Conservation (phyloP, 2,329 filamentous ascomycete species). For the Cercospora sesami region DNA sequence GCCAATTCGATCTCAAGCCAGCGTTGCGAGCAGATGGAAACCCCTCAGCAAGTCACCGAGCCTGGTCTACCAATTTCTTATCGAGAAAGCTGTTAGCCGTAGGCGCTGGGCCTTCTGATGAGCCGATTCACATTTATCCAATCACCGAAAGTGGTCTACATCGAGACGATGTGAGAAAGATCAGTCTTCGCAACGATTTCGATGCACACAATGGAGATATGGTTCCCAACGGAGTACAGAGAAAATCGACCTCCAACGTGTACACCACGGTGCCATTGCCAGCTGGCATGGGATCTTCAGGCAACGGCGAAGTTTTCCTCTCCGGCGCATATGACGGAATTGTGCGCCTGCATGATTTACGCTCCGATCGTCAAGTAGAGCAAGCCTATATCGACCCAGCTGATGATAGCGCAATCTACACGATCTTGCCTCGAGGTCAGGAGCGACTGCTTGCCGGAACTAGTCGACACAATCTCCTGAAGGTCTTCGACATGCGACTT, state of each 20-base stretch:
- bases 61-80: conserved; percentile 57
- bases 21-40: conserved; percentile 23
- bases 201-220: conserved; percentile 21
- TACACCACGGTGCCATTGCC: conserved; percentile 50
- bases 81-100: conserved; percentile 53
- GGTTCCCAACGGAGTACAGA: conserved; percentile 23
- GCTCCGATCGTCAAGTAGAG: conserved; percentile 52
- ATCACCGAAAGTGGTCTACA: conserved; percentile 50
- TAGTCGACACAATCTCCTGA: conserved; percentile 59
- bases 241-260: conserved; percentile 43
- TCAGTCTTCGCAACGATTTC: conserved; percentile 39
- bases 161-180: conserved; percentile 42
- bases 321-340: conserved; percentile 61
- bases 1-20: conserved; percentile 35
- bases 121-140: conserved; percentile 53
- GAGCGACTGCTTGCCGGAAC: conserved; percentile 60
- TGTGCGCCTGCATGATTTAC: conserved; percentile 61
- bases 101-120: conserved; percentile 47
- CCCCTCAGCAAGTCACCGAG: conserved; percentile 29
- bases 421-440: conserved; percentile 57
- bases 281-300: conserved; percentile 26
- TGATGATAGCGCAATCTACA: conserved; percentile 60
- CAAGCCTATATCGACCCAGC: conserved; percentile 55
- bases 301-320: conserved; percentile 56
- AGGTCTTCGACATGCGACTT: conserved; percentile 63